phyloP scores from a whole-genome alignment of 257 asterid genomes.

The Voacanga thouarsii region DNA sequence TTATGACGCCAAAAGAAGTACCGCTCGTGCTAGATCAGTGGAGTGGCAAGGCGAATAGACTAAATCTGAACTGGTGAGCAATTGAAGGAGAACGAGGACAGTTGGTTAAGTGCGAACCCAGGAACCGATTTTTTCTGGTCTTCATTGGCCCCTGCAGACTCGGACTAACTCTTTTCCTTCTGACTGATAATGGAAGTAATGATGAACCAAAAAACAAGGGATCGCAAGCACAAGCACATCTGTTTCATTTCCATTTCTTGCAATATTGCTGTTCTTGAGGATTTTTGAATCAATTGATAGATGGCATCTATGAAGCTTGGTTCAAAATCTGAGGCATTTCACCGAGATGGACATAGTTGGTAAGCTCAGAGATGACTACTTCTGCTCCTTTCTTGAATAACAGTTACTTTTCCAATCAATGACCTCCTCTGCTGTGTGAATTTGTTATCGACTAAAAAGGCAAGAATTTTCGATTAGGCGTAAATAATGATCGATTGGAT shows the following conservation, averaged over 20 bases:
- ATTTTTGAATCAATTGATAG: not conserved
- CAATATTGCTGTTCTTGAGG: not conserved
- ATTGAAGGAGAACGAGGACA: slow-evolving; percentile 32
- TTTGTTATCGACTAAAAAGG: not conserved
- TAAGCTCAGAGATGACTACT: slow-evolving; percentile 15
- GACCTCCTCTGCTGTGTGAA: not conserved
- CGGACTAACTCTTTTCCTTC: slow-evolving; percentile 31
- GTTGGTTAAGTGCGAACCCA: slow-evolving; percentile 24
- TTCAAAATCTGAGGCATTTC: slow-evolving; percentile 79
- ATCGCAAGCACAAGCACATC: not conserved
- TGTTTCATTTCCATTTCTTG: slow-evolving; percentile 3
- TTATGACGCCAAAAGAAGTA: not conserved
- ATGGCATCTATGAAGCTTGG: slow-evolving; percentile 83
- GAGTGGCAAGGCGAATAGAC: not conserved
- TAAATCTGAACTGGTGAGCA: slow-evolving; percentile 18
- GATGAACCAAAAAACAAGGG: not conserved
- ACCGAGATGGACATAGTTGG: slow-evolving; percentile 76
- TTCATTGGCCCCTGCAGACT: slow-evolving; percentile 38
- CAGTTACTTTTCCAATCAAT: not conserved
- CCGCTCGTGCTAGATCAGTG: not conserved
- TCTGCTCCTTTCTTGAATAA: not conserved
- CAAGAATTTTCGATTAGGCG: not conserved
- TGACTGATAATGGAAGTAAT: slow-evolving; percentile 3
- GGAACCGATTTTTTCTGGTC: slow-evolving; percentile 15
- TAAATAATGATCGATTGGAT: not conserved